Base-by-base conservation (phyloP, 805 yeast species). In the Saccharomycopsis babjevae region DNA sequence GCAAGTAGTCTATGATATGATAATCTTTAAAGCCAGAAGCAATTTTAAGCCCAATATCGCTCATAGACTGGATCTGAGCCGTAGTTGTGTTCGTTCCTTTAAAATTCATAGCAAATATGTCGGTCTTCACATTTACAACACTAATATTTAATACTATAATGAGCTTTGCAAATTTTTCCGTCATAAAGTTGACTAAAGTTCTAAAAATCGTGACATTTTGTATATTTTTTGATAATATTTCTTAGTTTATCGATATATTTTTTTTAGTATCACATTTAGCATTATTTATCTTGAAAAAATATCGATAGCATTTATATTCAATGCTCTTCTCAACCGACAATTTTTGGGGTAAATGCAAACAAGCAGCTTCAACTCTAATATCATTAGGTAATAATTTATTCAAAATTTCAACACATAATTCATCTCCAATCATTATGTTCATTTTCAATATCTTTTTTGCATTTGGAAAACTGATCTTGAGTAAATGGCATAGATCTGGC, bases 31-130 rank as follows among this genome's bases (percentile, higher is more conserved):
- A 77, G 15, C 76, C 76, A 71, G 91, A 96, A 0, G 97, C 99
- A 7, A 91, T 84, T 28, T 87, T 72, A 59, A 94, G 82, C 60
- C 94, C 70, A 11, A 88, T 76, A 0, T 96, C 96, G 75, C 90
- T 82, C 94, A 94, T 94, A 66, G 96, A 90, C 61, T 98, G 81
- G 20, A 94, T 99, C 72, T 94, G 99, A 70, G 94, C 97, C 98
- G 98, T 94, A 60, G 94, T 73, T 67, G 94, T 94, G 8, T 98
- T 99, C 1, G 88, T 77, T 0, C 99, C 99, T 64, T 81, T 78
- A 58, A 94, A 74, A 69, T 90, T 91, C 70, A 93, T 83, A 60
- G 84, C 85, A 68, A 77, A 88, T 59, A 82, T 76, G 3, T 80
- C 82, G 38, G 76, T 72, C 8, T 62, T 59, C 22, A 32, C 20